Evolutionary conservation across 306 rosid species (phyloP).

Genomic region (Geum urbanum): DNA sequence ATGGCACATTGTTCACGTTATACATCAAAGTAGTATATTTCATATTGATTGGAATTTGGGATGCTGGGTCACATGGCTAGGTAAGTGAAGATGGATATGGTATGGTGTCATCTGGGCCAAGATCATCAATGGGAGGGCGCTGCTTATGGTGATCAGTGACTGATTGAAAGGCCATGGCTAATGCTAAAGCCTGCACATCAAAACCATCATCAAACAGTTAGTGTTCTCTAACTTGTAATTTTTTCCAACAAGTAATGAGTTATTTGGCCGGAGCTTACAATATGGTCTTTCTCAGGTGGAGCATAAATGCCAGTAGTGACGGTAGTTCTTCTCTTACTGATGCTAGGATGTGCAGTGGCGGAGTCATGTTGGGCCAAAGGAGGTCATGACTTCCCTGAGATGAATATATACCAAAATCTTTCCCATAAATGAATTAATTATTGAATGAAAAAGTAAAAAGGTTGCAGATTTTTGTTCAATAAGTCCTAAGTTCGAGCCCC

Average conservation of each 20-base stretch:
- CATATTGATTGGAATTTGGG: not conserved
- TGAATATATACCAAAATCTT: no score
- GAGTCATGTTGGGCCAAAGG: no score
- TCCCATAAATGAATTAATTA: no score
- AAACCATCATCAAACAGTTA: not conserved
- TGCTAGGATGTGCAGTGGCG: conserved; percentile 34
- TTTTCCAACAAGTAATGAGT: no score
- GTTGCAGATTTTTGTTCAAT: no score
- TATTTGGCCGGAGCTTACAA: conserved; percentile 29
- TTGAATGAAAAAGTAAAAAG: no score
- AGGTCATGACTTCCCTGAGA: no score
- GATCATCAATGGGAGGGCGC: conserved; percentile 65
- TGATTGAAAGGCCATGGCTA: conserved; percentile 78
- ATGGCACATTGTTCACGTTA: not conserved
- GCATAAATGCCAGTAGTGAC: conserved; percentile 71
- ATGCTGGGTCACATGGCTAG: not conserved
- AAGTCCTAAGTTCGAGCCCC: no score
- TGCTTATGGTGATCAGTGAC: conserved; percentile 63
- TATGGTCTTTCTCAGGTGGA: conserved; percentile 61
- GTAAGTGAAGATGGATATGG: not conserved
- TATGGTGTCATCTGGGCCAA: conserved; percentile 46
- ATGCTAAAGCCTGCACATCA: conserved; percentile 48
- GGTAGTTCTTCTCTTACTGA: conserved; percentile 48
- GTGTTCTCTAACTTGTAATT: not conserved
- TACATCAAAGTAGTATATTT: not conserved